Evolutionary conservation across 2,329 filamentous ascomycete species (phyloP), one percentile per base, ranked within the genome.

Genomic region (Alternaria solani): DNA sequence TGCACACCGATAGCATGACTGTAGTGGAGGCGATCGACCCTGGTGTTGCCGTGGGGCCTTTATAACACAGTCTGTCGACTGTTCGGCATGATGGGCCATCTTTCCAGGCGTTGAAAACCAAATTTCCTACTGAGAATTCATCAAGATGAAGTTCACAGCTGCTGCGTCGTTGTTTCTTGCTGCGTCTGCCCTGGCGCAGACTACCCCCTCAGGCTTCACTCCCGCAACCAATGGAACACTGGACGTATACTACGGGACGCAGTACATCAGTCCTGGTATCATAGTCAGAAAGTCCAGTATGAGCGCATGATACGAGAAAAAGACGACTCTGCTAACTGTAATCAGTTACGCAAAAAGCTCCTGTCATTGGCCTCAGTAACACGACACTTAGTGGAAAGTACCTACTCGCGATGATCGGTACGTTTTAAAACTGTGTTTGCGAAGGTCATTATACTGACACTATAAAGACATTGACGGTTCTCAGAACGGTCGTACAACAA

Each of bases 231-330:
- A 71, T 48, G 55, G 49, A 25, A 71, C 66, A 5, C 53, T 75
- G 5, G 73, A 75, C 59, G 71, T 75, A 8, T 74, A 72, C 52
- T 75, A 74, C 63, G 72, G 72, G 34, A 66, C 68, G 0, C 70
- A 69, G 30, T 71, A 65, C 55, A 72, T 75, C 55, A 69, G 67
- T 20, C 71, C 72, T 12, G 72, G 73, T 7, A 51, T 73, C 20
- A 18, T 71, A 55, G 62, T 75, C 2, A 73, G 67, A 53, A 75
- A 75, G 51, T 73, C 72, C 7, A 51, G 72, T 75, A 63, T 25
- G 65, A 9, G 11, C 12, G 2, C 8, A 30, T 39, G 16, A 5
- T 14, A 5, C 16, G 34, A 18, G 39, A 4, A 44, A 51, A 5
- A 1, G 23, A 28, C 3, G 11, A 14, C 8, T 11, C 49, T 41